Conservation (phyloP, 2,329 filamentous ascomycete species). For the Arthrocladium fulminans region DNA sequence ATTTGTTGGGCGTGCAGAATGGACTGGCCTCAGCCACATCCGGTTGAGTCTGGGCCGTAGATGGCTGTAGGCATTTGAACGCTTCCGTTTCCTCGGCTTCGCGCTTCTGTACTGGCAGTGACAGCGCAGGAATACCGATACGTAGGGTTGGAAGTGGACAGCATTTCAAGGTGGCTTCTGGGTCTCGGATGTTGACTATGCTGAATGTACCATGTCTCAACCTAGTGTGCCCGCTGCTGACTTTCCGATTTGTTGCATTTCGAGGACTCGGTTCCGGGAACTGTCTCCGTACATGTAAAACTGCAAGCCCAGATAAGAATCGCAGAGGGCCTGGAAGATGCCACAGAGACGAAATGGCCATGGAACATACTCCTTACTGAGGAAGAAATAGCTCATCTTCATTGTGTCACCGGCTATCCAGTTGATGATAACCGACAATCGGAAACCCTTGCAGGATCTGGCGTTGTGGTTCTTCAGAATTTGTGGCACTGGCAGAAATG, state of each 20-base stretch:
- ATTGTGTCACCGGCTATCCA: conserved; percentile 43
- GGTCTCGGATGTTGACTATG: too few relatives aligned
- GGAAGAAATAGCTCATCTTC: conserved; percentile 45
- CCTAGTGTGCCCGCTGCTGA: not conserved
- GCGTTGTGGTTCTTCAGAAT: conserved; percentile 40
- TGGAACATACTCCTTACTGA: conserved; percentile 34
- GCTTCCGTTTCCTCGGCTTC: too few relatives aligned
- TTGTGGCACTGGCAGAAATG: conserved; percentile 40
- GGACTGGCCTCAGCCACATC: too few relatives aligned
- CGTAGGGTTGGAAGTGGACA: not conserved
- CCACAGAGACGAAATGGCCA: conserved; percentile 42
- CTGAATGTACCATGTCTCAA: too few relatives aligned
- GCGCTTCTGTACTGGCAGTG: too few relatives aligned
- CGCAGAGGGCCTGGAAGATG: conserved; percentile 42
- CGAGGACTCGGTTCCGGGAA: not conserved
- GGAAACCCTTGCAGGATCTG: conserved; percentile 42
- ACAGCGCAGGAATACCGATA: too few relatives aligned
- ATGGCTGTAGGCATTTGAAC: not conserved
- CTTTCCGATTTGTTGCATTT: conserved; percentile 8
- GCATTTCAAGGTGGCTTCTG: too few relatives aligned
- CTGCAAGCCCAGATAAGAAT: conserved; percentile 39
- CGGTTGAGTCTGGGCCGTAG: not conserved
- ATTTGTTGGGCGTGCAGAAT: too few relatives aligned
- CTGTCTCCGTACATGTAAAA: conserved; percentile 39
- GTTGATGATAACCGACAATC: conserved; percentile 38